Base-by-base conservation (phyloP, 164 flowering plant genomes). In the Chimonanthus praecox region DNA sequence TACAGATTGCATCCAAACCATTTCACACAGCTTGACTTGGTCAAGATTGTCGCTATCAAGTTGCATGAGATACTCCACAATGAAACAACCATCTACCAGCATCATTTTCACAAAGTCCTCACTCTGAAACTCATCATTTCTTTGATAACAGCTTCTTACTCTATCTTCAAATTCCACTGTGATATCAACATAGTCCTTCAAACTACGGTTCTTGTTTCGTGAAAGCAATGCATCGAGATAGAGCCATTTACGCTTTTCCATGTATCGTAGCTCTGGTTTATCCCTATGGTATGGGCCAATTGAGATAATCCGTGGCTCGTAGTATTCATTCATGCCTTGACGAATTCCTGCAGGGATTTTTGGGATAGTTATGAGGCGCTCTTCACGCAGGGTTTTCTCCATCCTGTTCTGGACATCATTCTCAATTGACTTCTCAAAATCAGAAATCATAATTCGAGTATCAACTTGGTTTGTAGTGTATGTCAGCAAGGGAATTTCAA, bases 201-300 rank as follows among this genome's bases (percentile, higher is more conserved):
- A 79, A 74, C 1, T 78, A 72, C 5, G 73, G 64, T 10, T 76
- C 71, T 5, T 61, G 3, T 47, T 15, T 2, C 48, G 8, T 46
- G 5, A 3, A 50, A 85, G 73, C 11, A 79, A 0, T 7, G 60
- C 9, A 4, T 79, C 60, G 6, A 85, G 78, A 16, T 80, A 77
- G 0, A 81, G 81, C 83, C 82, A 81, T 68, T 88, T 85, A 62
- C 83, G 86, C 5, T 76, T 70, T 33, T 89, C 88, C 89, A 87
- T 84, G 67, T 67, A 78, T 44, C 78, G 71, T 0, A 83, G 82
- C 5, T 79, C 47, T 6, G 74, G 18, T 16, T 80, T 80, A 3
- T 81, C 79, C 49, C 83, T 84, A 71, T 89, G 88, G 67, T 82
- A 87, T 33, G 93, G 91, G 7, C 93, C 93, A 45, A 89, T 64